phyloP scores from a whole-genome alignment of 108 stramenopile species.

The Asterionellopsis glacialis region DNA sequence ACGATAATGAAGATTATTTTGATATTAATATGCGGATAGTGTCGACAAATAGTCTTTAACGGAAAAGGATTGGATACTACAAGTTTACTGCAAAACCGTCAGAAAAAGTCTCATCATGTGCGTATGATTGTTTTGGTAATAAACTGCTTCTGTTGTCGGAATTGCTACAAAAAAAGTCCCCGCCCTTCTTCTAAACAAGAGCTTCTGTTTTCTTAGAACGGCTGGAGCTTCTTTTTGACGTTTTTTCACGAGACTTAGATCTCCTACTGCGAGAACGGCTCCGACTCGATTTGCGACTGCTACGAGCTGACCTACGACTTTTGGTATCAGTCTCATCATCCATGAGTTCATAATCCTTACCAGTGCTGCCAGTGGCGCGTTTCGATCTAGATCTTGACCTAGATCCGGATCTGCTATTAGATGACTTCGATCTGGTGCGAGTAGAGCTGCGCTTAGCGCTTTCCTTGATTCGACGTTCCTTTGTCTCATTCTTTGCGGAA shows the following conservation, averaged over 20 bases:
- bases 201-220: no score
- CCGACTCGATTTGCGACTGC: constrained; percentile 26
- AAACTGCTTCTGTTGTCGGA: no score
- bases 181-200: no score
- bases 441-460: constrained; percentile 5
- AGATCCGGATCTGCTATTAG: constrained; percentile 28
- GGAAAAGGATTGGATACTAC: no score
- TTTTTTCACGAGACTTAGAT: constrained; percentile 15
- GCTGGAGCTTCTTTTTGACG: no score
- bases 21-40: no score
- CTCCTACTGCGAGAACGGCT: constrained; percentile 50
- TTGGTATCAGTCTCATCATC: constrained; percentile 35
- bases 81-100: no score
- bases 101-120: no score
- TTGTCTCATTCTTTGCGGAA: constrained; percentile 7
- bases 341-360: constrained; percentile 64
- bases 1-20: no score
- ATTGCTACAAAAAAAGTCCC: no score
- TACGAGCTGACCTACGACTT: constrained; percentile 15
- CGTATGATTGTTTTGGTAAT: no score
- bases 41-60: no score
- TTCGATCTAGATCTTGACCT: constrained; percentile 29
- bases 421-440: constrained; percentile 14
- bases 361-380: constrained; percentile 7
- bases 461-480: constrained; percentile 3